These are phyloP conservation scores for Ascochyta lentis DNA, from an alignment of 2,329 filamentous ascomycete species.

Conservation along the genomic window DNA sequence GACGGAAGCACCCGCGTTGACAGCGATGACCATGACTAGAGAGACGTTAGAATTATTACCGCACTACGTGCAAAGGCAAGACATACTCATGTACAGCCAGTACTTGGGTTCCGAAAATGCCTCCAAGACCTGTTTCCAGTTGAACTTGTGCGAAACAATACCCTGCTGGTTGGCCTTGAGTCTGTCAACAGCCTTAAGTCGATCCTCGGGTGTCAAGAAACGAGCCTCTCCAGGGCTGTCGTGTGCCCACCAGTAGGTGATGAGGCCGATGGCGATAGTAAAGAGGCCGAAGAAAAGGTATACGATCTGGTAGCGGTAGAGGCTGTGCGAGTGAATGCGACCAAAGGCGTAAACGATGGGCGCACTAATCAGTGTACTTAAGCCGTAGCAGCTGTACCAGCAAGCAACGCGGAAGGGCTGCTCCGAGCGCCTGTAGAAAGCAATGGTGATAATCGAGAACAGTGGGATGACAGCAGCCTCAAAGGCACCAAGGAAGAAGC, in stretches of 20 bases:
- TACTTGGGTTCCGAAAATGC: slow-evolving; percentile 62
- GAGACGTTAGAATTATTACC: background rate
- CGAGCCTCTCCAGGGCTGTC: slow-evolving; percentile 65
- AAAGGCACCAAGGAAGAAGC: slow-evolving; percentile 35
- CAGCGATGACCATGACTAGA: slow-evolving; percentile 30
- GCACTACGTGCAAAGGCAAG: background rate
- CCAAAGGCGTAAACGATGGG: slow-evolving; percentile 68
- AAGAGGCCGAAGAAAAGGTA: slow-evolving; percentile 54
- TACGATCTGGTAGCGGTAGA: slow-evolving; percentile 68
- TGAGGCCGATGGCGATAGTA: slow-evolving; percentile 49
- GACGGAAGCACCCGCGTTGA: slow-evolving; percentile 52
- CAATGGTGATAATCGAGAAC: slow-evolving; percentile 37
- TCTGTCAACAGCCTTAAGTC: slow-evolving; percentile 71
- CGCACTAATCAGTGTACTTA: slow-evolving; percentile 65
- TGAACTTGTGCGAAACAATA: slow-evolving; percentile 71
- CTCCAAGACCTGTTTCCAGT: slow-evolving; percentile 67
- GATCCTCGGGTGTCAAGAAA: slow-evolving; percentile 69
- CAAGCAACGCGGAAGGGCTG: slow-evolving; percentile 47
- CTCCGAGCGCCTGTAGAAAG: slow-evolving; percentile 32
- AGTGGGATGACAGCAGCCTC: slow-evolving; percentile 35
- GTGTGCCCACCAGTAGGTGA: slow-evolving; percentile 55
- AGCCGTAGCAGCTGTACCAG: slow-evolving; percentile 72
- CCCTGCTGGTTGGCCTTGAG: slow-evolving; percentile 77
- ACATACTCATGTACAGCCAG: slow-evolving; percentile 51
- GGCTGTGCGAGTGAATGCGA: slow-evolving; percentile 58